Conservation (phyloP, 202 grass and related monocot genomes). For the Brachypodium distachyon region DNA sequence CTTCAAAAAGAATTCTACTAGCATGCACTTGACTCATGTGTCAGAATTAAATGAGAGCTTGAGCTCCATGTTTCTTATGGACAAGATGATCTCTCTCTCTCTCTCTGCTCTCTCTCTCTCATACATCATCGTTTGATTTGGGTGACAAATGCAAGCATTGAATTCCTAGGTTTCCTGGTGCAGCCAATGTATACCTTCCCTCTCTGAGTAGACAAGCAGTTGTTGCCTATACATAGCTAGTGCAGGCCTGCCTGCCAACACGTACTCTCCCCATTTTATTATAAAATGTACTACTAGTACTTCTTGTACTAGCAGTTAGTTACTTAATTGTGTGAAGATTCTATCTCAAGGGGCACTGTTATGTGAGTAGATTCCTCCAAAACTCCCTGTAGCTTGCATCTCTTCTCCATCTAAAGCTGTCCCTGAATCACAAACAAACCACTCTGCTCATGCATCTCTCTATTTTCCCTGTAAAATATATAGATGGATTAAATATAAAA, state of each 20-base stretch:
- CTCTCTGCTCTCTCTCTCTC: background rate
- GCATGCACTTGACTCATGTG: background rate
- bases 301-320: background rate
- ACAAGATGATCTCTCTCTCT: background rate
- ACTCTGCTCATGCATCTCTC: background rate
- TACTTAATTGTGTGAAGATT: background rate
- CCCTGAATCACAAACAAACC: background rate
- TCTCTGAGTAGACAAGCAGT: slow-evolving; percentile 1
- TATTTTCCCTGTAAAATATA: background rate
- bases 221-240: slow-evolving; percentile 17
- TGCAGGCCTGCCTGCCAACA: background rate
- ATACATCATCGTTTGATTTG: background rate
- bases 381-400: background rate
- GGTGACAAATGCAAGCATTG: slow-evolving; percentile 39
- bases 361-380: background rate
- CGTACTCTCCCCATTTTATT: background rate
- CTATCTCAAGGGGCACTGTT: background rate
- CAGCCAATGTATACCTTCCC: slow-evolving; percentile 23
- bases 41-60: slow-evolving; percentile 13
- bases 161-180: slow-evolving; percentile 38
- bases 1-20: background rate
- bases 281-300: background rate
- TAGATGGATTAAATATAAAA: background rate
- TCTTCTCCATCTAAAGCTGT: background rate
- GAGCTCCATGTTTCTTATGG: slow-evolving; percentile 16